Conservation (phyloP, 805 yeast species). For the fission yeast (Schizosaccharomyces pombe) region DNA sequence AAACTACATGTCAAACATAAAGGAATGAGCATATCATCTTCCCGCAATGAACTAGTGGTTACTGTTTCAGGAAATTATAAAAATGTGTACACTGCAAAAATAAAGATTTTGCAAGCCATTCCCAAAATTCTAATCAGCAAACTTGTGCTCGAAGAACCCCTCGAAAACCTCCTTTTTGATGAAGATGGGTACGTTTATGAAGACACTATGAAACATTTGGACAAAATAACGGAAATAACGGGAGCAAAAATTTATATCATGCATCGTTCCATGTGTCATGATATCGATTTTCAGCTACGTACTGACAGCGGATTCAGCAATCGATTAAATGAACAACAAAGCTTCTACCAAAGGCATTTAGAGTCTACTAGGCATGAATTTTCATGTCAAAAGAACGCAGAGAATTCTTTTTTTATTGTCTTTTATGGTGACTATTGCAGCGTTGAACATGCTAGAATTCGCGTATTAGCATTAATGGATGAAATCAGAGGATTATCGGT, state of each 20-base stretch:
- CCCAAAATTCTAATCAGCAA: background rate
- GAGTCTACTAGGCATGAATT: background rate
- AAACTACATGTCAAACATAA: background rate
- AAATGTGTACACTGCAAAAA: background rate
- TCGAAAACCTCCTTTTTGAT: background rate
- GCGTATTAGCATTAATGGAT: background rate
- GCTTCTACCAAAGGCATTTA: background rate
- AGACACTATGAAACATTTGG: background rate
- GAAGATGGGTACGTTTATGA: background rate
- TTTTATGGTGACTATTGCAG: background rate
- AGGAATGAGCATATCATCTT: background rate
- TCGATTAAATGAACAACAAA: background rate
- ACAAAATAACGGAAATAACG: background rate
- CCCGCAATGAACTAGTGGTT: background rate
- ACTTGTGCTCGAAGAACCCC: background rate
- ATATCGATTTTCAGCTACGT: background rate
- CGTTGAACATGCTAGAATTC: background rate
- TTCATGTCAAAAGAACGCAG: background rate
- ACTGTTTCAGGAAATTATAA: background rate
- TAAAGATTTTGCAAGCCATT: background rate
- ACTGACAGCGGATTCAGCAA: background rate
- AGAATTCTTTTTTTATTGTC: background rate
- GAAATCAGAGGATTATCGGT: background rate
- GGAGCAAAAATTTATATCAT: background rate
- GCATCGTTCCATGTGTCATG: background rate